Conservation (phyloP, 495 filamentous ascomycete species). For the Recurvomyces mirabilis region DNA sequence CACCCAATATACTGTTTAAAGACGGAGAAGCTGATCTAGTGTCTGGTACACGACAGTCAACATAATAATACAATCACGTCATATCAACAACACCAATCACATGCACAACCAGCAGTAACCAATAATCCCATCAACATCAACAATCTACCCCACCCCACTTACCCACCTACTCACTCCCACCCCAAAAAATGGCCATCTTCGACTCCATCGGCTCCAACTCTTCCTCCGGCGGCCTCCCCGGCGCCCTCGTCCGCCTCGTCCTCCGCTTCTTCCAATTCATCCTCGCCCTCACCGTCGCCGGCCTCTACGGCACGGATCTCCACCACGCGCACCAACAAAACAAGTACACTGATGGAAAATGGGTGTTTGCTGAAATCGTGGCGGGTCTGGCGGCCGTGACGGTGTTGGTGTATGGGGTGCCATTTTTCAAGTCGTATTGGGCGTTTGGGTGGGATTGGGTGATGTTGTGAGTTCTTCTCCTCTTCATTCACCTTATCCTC, state of each 20-base stretch:
- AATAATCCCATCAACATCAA: not conserved
- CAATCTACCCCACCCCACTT: too few relatives aligned
- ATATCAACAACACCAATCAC: not conserved
- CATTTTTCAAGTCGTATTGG: conserved; percentile 44
- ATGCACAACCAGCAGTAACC: not conserved
- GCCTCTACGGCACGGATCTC: conserved; percentile 67
- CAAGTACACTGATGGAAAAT: conserved; percentile 49
- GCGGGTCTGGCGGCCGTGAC: conserved; percentile 48
- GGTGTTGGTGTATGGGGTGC: conserved; percentile 49
- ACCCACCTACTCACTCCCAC: too few relatives aligned
- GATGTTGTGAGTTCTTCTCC: conserved; percentile 43
- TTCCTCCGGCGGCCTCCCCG: conserved; percentile 13
- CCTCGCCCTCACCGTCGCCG: conserved; percentile 62
- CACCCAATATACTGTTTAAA: too few relatives aligned
- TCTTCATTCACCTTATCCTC: too few relatives aligned
- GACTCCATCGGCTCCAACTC: conserved; percentile 7
- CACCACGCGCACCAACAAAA: conserved; percentile 41
- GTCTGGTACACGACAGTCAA: not conserved
- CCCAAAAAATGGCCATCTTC: conserved; percentile 12
- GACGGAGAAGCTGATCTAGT: too few relatives aligned
- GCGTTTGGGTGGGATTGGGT: conserved; percentile 59
- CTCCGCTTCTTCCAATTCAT: conserved; percentile 62
- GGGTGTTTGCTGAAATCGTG: conserved; percentile 64
- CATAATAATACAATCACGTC: not conserved
- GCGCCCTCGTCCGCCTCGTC: conserved; percentile 29